A percentile compares a stretch with the other conserved stretches of the same genome.
These are phyloP conservation scores for Fusarium goolgardi DNA, from an alignment of 2,329 filamentous ascomycete genomes.

Conservation along the genomic window DNA sequence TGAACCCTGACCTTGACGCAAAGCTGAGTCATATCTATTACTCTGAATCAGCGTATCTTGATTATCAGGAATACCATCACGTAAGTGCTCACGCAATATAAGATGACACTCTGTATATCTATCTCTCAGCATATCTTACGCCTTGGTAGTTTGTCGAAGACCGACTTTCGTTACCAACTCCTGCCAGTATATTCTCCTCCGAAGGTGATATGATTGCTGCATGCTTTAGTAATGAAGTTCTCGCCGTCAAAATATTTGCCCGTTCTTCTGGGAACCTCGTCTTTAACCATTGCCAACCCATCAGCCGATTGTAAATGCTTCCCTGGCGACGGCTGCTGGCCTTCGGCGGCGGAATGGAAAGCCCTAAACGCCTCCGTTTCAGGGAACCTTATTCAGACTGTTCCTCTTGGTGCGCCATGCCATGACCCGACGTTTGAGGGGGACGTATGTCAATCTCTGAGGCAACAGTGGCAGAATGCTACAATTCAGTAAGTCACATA, in stretches of 20 bases:
- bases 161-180: neutral
- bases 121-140: neutral
- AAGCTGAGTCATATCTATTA: neutral
- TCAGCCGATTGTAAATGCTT: conserved; percentile 26
- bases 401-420: conserved; percentile 65
- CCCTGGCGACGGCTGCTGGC: conserved; percentile 59
- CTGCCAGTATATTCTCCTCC: neutral
- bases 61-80: neutral
- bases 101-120: neutral
- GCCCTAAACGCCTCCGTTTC: conserved; percentile 63
- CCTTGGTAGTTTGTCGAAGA: neutral
- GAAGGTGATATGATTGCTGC: neutral
- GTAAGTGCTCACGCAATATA: neutral
- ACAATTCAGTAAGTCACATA: conserved; percentile 50
- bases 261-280: neutral
- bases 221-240: neutral
- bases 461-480: conserved; percentile 51
- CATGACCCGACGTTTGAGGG: conserved; percentile 61
- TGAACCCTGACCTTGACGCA: neutral
- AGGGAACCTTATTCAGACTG: conserved; percentile 63
- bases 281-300: neutral
- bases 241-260: neutral
- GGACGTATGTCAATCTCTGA: conserved; percentile 55
- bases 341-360: conserved; percentile 58
- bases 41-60: neutral